A percentile compares a stretch with the other conserved stretches of the same genome.
Conservation (phyloP, 306 rosid species). For the Citrullus amarus region DNA sequence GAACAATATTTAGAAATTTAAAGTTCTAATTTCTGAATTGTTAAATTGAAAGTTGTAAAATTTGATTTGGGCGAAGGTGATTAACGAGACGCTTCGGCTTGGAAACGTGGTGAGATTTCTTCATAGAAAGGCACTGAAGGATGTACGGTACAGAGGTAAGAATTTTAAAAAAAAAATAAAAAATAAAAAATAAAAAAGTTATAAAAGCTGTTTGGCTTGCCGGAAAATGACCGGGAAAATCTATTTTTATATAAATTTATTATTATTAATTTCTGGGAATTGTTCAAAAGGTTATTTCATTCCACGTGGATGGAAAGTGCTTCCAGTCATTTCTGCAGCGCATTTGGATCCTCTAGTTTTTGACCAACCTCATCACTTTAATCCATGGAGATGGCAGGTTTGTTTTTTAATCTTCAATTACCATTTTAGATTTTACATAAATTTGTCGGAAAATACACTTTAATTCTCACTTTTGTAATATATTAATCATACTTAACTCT, state of each 20-base stretch:
- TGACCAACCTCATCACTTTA: conserved; percentile 90
- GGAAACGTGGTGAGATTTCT: conserved; percentile 97
- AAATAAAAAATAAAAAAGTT: not conserved
- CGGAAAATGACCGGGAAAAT: not conserved
- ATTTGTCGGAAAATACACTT: too few relatives aligned
- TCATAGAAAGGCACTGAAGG: conserved; percentile 84
- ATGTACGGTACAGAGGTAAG: conserved; percentile 78
- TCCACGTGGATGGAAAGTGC: conserved; percentile 99
- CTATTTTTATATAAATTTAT: not conserved
- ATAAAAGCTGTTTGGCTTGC: not conserved
- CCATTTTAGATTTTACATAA: not conserved
- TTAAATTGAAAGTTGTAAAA: not conserved
- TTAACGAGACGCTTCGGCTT: conserved; percentile 81
- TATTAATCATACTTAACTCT: too few relatives aligned
- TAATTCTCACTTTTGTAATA: too few relatives aligned
- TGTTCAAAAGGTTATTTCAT: conserved; percentile 74
- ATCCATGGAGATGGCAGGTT: conserved; percentile 99
- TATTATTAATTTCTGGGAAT: not conserved
- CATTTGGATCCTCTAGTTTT: conserved; percentile 86
- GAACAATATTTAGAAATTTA: conserved; percentile 4
- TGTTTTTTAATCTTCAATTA: conserved; percentile 10
- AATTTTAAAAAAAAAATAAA: not conserved
- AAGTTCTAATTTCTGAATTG: not conserved
- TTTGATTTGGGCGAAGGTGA: conserved; percentile 41
- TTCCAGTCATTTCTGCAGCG: conserved; percentile 91